Evolutionary conservation across 441 rosid species (phyloP), one percentile per base, ranked within the genome.

Genomic region (Adansonia rubrostipa): DNA sequence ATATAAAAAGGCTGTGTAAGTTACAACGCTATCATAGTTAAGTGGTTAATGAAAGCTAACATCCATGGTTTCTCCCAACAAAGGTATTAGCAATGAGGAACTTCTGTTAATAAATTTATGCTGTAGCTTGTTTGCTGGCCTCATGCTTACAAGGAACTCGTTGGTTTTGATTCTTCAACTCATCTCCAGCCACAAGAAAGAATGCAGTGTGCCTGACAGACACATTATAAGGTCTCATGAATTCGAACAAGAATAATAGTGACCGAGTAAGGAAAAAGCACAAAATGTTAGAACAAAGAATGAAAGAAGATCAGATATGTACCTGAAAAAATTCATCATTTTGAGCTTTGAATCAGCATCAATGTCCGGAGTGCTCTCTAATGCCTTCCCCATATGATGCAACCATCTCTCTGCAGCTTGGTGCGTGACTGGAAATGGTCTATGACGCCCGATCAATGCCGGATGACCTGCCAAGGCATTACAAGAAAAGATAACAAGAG

Each of bases 311-410:
- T 1, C 11, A 15, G 15, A 15, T 64, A 40, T 72, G 40, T 92
- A 82, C 99, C 96, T 95, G 87, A 95, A 93, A 85, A 95, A 95
- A 58, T 88, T 92, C 92, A 91, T 91, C 99, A 95, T 91, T 83
- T 87, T 91, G 74, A 83, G 71, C 82, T 90, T 95, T 0, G 97
- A 92, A 78, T 91, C 97, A 0, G 80, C 84, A 24, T 95, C 99
- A 62, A 95, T 93, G 54, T 88, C 98, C 2, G 82, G 67, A 3
- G 91, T 84, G 71, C 76, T 86, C 62, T 91, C 93, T 45, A 95
- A 72, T 62, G 99, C 99, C 40, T 86, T 85, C 78, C 92, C 91
- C 99, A 95, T 95, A 80, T 92, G 97, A 56, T 86, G 87, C 42
- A 95, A 84, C 97, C 99, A 95, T 86, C 97, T 92, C 81, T 90